phyloP scores from a whole-genome alignment of 2,329 filamentous ascomycete genomes.

The Phoma herbarum region DNA sequence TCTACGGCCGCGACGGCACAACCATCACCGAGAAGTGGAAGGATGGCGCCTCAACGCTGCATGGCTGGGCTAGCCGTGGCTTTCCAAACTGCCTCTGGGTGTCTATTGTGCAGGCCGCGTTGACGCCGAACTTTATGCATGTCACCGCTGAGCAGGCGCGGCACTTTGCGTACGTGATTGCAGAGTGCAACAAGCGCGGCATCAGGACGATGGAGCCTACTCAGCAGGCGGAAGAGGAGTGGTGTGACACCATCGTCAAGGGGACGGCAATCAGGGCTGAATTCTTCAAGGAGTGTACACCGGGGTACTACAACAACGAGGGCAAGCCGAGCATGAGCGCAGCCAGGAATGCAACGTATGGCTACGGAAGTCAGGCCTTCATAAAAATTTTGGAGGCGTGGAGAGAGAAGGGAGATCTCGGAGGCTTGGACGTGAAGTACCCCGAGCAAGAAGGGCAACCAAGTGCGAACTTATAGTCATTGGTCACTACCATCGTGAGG shows the following conservation, averaged over 20 bases:
- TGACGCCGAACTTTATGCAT: constrained; percentile 41
- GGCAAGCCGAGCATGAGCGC: constrained; percentile 25
- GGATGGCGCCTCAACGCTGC: constrained; percentile 60
- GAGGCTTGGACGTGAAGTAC: constrained; percentile 40
- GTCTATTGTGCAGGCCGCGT: constrained; percentile 29
- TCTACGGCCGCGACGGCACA: constrained; percentile 57
- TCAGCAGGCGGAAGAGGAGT: constrained; percentile 58
- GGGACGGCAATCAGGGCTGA: constrained; percentile 54
- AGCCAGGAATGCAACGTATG: constrained; percentile 42
- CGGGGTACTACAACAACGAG: constrained; percentile 60
- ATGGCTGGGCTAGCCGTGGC: constrained; percentile 58
- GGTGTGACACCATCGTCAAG: constrained; percentile 54
- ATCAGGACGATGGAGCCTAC: constrained; percentile 57
- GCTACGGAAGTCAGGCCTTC: constrained; percentile 43
- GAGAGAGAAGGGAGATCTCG: constrained; percentile 39
- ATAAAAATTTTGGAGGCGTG: constrained; percentile 46
- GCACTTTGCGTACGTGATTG: constrained; percentile 59
- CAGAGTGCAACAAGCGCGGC: constrained; percentile 43
- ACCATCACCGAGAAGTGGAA: constrained; percentile 59
- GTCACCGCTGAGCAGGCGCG: constrained; percentile 39
- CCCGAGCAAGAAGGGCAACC: constrained; percentile 1
- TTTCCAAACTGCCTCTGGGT: constrained; percentile 67
- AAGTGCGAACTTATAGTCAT: not conserved
- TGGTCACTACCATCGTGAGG: not conserved
- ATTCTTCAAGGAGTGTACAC: constrained; percentile 61